Evolutionary conservation across 768 basidiomycete genomes (phyloP).

Genomic region (Kwoniella mangroviensis): DNA sequence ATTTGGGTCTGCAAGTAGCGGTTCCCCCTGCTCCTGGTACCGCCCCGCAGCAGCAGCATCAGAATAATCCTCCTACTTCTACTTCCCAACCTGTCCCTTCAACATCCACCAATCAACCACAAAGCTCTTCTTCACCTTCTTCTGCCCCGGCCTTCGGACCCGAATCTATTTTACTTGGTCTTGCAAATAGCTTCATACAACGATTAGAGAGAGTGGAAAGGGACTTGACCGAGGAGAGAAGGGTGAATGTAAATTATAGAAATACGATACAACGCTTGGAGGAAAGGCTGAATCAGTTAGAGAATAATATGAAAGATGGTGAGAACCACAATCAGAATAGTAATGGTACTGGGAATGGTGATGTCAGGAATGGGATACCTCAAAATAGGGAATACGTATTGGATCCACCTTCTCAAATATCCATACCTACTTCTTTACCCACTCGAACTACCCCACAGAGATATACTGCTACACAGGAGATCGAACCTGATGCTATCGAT

Average conservation of each 20-base stretch:
- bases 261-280: neutral
- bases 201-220: neutral
- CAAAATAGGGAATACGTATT: neutral
- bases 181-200: neutral
- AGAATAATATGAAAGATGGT: neutral
- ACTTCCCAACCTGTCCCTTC: neutral
- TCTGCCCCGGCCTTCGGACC: neutral
- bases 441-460: neutral
- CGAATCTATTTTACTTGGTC: conserved; percentile 3
- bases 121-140: neutral
- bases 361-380: neutral
- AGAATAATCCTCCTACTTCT: neutral
- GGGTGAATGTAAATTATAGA: neutral
- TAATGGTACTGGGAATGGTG: too few relatives aligned
- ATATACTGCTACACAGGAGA: neutral
- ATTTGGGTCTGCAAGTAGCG: conserved; percentile 3
- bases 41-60: neutral
- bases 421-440: neutral
- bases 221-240: neutral
- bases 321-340: neutral
- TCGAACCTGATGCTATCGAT: conserved; percentile 6
- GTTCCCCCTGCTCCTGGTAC: neutral
- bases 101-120: neutral
- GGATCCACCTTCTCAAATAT: neutral
- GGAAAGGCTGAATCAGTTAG: neutral